Percentiles rank a stretch among this genome's conserved stretches.
These are phyloP conservation scores for Leishmania mexicana DNA, from an alignment of 208 protist species.

Conservation along the genomic window DNA sequence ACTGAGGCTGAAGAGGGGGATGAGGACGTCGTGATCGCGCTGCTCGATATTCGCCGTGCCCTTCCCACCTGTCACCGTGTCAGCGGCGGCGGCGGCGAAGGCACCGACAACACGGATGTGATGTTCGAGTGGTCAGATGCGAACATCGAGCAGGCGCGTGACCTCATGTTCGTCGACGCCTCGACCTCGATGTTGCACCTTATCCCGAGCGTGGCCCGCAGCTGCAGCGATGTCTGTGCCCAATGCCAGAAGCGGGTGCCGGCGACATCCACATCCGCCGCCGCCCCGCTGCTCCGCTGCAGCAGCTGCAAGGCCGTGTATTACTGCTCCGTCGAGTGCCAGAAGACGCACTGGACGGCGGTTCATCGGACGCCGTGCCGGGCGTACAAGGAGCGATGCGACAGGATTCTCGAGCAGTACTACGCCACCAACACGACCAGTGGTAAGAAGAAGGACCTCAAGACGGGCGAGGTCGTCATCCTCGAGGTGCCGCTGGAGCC, in stretches of 20 bases:
- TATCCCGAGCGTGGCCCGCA: conserved; percentile 64
- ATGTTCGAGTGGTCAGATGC: conserved; percentile 46
- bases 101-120: background rate
- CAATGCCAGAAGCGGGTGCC: conserved; percentile 42
- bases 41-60: conserved; percentile 68
- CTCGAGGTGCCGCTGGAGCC: conserved; percentile 76
- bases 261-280: background rate
- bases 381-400: conserved; percentile 56
- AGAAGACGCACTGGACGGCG: conserved; percentile 63
- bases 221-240: conserved; percentile 52
- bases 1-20: conserved; percentile 41
- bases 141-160: conserved; percentile 56
- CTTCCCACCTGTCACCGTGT: conserved; percentile 36
- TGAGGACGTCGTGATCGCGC: conserved; percentile 74
- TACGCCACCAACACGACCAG: conserved; percentile 40
- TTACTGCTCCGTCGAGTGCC: conserved; percentile 78
- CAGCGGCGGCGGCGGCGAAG: background rate
- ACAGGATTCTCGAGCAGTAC: conserved; percentile 54
- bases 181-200: conserved; percentile 73
- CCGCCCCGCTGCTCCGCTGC: conserved; percentile 56
- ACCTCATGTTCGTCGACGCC: conserved; percentile 86
- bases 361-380: conserved; percentile 62
- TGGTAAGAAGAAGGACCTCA: conserved; percentile 28
- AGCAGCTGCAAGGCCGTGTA: conserved; percentile 82
- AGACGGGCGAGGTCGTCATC: conserved; percentile 40